Evolutionary conservation across 306 rosid species (phyloP), one percentile per base, ranked within the genome.

Genomic region (Rosa multiflora): DNA sequence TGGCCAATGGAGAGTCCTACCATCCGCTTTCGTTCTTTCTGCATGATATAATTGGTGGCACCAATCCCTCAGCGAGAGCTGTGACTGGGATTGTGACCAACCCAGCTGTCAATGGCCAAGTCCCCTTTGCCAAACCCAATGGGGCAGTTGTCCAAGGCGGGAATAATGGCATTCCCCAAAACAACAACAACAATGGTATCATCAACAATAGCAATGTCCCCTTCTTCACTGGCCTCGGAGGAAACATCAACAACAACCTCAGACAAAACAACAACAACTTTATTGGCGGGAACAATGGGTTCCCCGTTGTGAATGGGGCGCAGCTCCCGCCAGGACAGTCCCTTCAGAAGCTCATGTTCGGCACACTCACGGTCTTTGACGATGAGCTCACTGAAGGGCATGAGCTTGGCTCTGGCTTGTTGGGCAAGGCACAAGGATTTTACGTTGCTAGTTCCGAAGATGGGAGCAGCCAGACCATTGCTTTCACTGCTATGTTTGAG

Each of bases 61-160:
- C 97, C 0, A 94, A 88, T 78, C 97, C 97, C 9, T 75, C 97
- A 0, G 92, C 98, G 0, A 74, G 85, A 77, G 96, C 97, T 0
- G 87, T 90, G n/a, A 90, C 97, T 0, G 96, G 97, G 8, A 86
- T 89, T 0, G 97, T 90, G 3, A 76, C 90, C 40, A 92, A 92
- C 76, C 96, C 98, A 0, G 93, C 96, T 0, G 86, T 89, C 64
- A 89, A 87, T 5, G 97, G 97, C 0, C 90, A 90, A 78, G 91
- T 94, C 12, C 96, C 98, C 5, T 94, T 92, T 12, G 91, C 98
- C 13, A 94, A 94, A 86, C 97, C 98, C 6, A 92, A 89, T 5
- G 97, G 98, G 0, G 98, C 98, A 39, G 88, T 83, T 77, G 12
- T 92, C 74, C 88, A 90, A 15, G 80, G 92, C 3, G 47, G 47